Evolutionary conservation across 257 asterid species (phyloP).

Genomic region (Solanum etuberosum): DNA sequence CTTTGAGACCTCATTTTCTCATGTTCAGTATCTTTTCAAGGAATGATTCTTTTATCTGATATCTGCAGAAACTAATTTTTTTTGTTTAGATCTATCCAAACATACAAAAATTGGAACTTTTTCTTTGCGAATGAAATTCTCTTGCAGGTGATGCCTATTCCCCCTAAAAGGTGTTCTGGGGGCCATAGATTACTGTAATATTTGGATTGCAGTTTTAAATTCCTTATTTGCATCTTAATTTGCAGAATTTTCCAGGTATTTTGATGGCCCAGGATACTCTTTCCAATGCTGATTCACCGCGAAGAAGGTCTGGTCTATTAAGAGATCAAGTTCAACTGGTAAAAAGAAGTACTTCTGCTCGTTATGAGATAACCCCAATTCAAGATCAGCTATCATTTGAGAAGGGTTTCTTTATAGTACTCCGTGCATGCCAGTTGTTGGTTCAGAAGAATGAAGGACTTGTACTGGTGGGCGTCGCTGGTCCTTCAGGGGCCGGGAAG

Average conservation of each 20-base stretch:
- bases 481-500: constrained; percentile 98
- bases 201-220: not conserved
- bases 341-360: constrained; percentile 60
- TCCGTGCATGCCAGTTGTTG: constrained; percentile 87
- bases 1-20: not conserved
- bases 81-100: not conserved
- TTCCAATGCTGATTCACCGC: constrained; percentile 62
- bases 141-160: not conserved
- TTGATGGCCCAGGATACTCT: constrained; percentile 49
- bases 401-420: constrained; percentile 79
- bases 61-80: not conserved
- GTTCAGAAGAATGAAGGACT: constrained; percentile 90
- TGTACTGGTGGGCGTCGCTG: constrained; percentile 77
- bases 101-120: not conserved
- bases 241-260: not conserved
- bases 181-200: not conserved
- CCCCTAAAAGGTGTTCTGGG: not conserved
- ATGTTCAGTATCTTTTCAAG: not conserved
- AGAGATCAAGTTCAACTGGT: constrained; percentile 87
- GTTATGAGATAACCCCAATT: constrained; percentile 76
- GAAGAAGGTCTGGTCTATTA: constrained; percentile 67
- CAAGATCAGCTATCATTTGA: constrained; percentile 79
- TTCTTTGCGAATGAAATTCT: not conserved
- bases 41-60: not conserved
- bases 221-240: not conserved